Percentiles rank a stretch among this genome's conserved stretches.
These are phyloP conservation scores for Protomyces arabidopsidicola DNA, from an alignment of 1,139 yeast species.

Conservation along the genomic window DNA sequence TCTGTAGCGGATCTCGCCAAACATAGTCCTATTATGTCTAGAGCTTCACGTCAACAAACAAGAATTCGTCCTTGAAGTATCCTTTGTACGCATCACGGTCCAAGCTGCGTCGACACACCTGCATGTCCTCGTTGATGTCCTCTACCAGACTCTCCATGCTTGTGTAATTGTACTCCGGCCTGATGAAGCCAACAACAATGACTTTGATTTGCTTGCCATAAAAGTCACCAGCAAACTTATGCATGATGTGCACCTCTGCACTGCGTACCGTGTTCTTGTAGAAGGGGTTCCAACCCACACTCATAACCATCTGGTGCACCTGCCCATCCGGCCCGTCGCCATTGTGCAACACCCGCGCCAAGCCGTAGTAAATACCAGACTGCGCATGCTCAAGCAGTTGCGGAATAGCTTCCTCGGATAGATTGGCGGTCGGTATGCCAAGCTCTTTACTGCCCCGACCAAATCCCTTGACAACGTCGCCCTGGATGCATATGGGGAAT, in stretches of 20 bases:
- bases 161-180: slow-evolving; percentile 86
- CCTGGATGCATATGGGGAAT: slow-evolving; percentile 28
- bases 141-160: slow-evolving; percentile 66
- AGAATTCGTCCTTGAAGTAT: slow-evolving; percentile 21
- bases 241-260: slow-evolving; percentile 79
- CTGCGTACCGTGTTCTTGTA: slow-evolving; percentile 73
- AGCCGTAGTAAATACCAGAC: slow-evolving; percentile 91
- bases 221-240: slow-evolving; percentile 60
- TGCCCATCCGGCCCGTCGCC: slow-evolving; percentile 41
- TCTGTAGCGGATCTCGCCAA: background rate
- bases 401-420: slow-evolving; percentile 44
- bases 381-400: slow-evolving; percentile 42
- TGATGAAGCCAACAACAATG: slow-evolving; percentile 74
- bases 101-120: slow-evolving; percentile 56
- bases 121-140: slow-evolving; percentile 77
- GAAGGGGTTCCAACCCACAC: slow-evolving; percentile 94
- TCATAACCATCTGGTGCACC: slow-evolving; percentile 83
- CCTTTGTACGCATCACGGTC: slow-evolving; percentile 28
- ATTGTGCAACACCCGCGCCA: slow-evolving; percentile 47
- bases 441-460: slow-evolving; percentile 82
- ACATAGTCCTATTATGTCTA: background rate
- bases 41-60: background rate
- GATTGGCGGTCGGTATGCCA: slow-evolving; percentile 50
- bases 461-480: slow-evolving; percentile 70
- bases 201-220: slow-evolving; percentile 76